Evolutionary conservation across 2,329 filamentous ascomycete genomes (phyloP), one percentile per base, ranked within the genome.

Genomic region (Penicillium frequentans): DNA sequence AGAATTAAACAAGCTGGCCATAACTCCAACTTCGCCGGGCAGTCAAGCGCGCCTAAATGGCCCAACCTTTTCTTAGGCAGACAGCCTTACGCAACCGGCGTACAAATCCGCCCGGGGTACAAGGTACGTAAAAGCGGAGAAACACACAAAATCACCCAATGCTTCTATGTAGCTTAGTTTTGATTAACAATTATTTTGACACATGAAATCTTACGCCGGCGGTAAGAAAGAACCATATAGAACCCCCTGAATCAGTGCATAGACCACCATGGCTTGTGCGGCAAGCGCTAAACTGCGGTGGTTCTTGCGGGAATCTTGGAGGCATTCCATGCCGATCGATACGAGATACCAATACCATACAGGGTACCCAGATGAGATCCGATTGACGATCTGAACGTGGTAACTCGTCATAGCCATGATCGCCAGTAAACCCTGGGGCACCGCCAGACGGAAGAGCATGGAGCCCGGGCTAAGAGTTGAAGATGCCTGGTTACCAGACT

Each of bases 351-450:
- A 88, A 71, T 96, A 95, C 91, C 92, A 97, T 19, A 95, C 75
- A 1, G 92, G 90, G 73, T 93, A 96, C 0, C 88, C 93, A 0
- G 93, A 96, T 1, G 91, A 89, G 16, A 99, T 82, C 24, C 95
- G 86, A 45, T 89, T 96, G 67, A 98, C 89, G 64, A 99, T 96
- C 75, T 99, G 95, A 26, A 97, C 89, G 70, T 99, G 95, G 70
- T 96, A 96, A 61, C 80, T 91, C 13, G 88, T 91, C 21, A 93
- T 74, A 21, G 91, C 90, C 57, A 93, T 73, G 2, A 84, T 59
- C 1, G 89, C 87, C 19, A 99, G 79, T 3, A 93, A 56, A 1
- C 90, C 74, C 73, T 99, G 93, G 4, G 86, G 84, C 3, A 87
- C 75, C 1, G 91, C 91, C 59, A 96, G 79, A 23, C 84, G 83